Conservation (phyloP, 2,329 filamentous ascomycete species). For the Talaromyces sp. region DNA sequence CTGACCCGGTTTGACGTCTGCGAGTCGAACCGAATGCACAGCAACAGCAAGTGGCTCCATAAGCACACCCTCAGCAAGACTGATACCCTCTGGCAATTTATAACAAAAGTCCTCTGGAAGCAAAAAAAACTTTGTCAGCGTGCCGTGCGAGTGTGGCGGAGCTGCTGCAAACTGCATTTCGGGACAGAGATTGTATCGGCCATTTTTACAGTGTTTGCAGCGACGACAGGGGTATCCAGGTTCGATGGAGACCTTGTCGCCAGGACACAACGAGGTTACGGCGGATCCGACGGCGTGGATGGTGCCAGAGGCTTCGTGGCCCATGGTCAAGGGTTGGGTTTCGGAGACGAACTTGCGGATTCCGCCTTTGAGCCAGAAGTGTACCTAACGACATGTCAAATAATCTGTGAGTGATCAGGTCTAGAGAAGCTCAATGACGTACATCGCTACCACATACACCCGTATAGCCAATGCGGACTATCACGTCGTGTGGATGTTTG, state of each 20-base stretch:
- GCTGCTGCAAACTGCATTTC: slow-evolving; percentile 36
- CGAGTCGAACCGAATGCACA: slow-evolving; percentile 38
- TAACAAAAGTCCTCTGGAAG: slow-evolving; percentile 36
- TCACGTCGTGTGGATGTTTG: no score
- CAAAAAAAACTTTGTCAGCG: slow-evolving; percentile 30
- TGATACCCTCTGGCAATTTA: slow-evolving; percentile 30
- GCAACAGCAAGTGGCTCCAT: slow-evolving; percentile 46
- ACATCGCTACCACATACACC: no score
- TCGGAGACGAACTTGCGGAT: slow-evolving; percentile 25
- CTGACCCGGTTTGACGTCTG: slow-evolving; percentile 34
- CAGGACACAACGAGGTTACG: slow-evolving; percentile 19
- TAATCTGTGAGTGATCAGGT: no score
- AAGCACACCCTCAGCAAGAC: slow-evolving; percentile 39
- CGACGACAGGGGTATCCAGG: slow-evolving; percentile 30
- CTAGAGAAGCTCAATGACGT: no score
- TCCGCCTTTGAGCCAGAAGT: slow-evolving; percentile 36
- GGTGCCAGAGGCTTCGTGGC: slow-evolving; percentile 29
- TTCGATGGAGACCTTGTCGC: slow-evolving; percentile 32
- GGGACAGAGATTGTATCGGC: slow-evolving; percentile 37
- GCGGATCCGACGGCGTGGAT: slow-evolving; percentile 20
- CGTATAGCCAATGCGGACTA: no score
- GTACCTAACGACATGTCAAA: slow-evolving; percentile 19
- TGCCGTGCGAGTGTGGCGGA: slow-evolving; percentile 33
- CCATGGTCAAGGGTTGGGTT: slow-evolving; percentile 25
- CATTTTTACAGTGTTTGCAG: slow-evolving; percentile 31